Evolutionary conservation across 179 eudicot species (phyloP).

Genomic region (Silene noctiflora): DNA sequence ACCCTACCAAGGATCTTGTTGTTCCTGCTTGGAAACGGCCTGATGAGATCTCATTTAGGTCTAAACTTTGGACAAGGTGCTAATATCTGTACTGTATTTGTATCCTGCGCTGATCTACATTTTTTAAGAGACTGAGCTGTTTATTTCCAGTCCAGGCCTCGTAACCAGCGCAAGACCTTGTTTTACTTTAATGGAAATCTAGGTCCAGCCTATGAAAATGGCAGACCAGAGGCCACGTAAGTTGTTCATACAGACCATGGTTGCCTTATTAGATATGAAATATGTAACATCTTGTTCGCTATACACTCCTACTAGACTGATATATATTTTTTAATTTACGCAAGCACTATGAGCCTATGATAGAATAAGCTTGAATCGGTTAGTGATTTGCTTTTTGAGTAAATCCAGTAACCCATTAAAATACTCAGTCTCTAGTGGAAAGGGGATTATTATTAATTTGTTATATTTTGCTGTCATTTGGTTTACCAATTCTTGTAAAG

Average conservation of each 20-base stretch:
- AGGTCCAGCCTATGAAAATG: slow-evolving; percentile 77
- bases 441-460: slow-evolving; percentile 7
- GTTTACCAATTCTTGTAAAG: not conserved
- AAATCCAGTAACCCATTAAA: not conserved
- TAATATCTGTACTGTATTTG: not conserved
- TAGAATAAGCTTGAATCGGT: not conserved
- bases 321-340: not conserved
- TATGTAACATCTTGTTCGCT: not conserved
- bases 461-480: slow-evolving; percentile 8
- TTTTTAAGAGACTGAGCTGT: not conserved
- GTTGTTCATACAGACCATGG: slow-evolving; percentile 25
- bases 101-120: slow-evolving; percentile 15
- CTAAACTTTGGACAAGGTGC: slow-evolving; percentile 67
- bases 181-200: slow-evolving; percentile 96
- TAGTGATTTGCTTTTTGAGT: not conserved
- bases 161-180: slow-evolving; percentile 55
- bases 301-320: not conserved
- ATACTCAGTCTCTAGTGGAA: not conserved
- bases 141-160: slow-evolving; percentile 58
- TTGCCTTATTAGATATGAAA: not conserved
- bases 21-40: slow-evolving; percentile 96
- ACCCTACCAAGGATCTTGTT: slow-evolving; percentile 85
- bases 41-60: slow-evolving; percentile 50
- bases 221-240: slow-evolving; percentile 89
- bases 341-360: not conserved